Percentiles rank a stretch among this genome's conserved stretches.
These are phyloP conservation scores for Verbascum thapsus DNA, from an alignment of 257 asterid genomes.

Conservation along the genomic window DNA sequence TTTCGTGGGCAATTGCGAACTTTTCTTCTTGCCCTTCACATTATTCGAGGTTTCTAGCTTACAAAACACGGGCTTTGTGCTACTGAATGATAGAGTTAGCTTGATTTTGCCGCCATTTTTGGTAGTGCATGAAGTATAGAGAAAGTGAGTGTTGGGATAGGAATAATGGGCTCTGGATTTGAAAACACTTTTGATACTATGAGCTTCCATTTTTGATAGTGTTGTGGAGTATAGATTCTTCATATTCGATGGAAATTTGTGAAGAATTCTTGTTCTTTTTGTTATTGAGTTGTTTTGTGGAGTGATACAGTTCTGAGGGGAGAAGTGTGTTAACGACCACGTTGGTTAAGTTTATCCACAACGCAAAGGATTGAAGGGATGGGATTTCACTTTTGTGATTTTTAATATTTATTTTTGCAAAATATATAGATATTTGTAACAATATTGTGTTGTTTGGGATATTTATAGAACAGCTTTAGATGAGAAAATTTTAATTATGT, in stretches of 20 bases:
- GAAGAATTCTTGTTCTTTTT: too few relatives aligned
- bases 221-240: conserved; percentile 9
- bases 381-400: too few relatives aligned
- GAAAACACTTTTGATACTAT: conserved; percentile 5
- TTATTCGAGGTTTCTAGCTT: conserved; percentile 39
- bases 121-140: conserved; percentile 13
- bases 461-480: too few relatives aligned
- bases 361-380: too few relatives aligned
- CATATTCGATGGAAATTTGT: neutral
- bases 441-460: too few relatives aligned
- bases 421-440: too few relatives aligned
- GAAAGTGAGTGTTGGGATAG: conserved; percentile 26
- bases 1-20: conserved; percentile 7
- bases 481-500: too few relatives aligned
- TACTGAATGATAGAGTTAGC: conserved; percentile 20
- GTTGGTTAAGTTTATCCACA: too few relatives aligned
- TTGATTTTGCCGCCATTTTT: neutral
- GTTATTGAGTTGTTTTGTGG: too few relatives aligned
- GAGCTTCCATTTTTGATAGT: conserved; percentile 15
- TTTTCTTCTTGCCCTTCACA: conserved; percentile 25
- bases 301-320: too few relatives aligned
- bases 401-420: too few relatives aligned
- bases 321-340: too few relatives aligned
- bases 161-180: conserved; percentile 22
- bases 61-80: conserved; percentile 21